Conservation (phyloP, 1,139 yeast species). For the Candida dubliniensis region DNA sequence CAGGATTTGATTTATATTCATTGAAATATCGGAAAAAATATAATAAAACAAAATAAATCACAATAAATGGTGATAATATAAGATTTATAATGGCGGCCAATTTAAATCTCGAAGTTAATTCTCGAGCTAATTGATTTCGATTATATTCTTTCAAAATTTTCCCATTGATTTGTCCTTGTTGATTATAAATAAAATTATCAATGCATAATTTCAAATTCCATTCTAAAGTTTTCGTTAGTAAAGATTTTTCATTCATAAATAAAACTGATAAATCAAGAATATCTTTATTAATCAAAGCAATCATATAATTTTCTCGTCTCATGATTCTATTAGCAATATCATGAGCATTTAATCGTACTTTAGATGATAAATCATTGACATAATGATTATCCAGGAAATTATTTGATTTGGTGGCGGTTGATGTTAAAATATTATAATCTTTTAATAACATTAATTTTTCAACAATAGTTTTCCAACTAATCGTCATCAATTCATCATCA, state of each 20-base stretch:
- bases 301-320: constrained; percentile 91
- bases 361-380: constrained; percentile 61
- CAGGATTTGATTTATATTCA: constrained; percentile 88
- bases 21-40: constrained; percentile 90
- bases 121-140: constrained; percentile 64
- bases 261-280: constrained; percentile 58
- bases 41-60: constrained; percentile 73
- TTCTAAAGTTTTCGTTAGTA: constrained; percentile 83
- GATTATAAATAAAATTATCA: constrained; percentile 81
- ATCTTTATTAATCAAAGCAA: constrained; percentile 82
- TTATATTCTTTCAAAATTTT: constrained; percentile 71
- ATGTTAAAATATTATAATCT: constrained; percentile 71
- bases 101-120: constrained; percentile 73
- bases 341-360: constrained; percentile 81
- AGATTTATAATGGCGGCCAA: constrained; percentile 86
- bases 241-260: constrained; percentile 30
- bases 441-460: constrained; percentile 70
- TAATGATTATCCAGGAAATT: constrained; percentile 19
- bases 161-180: constrained; percentile 80
- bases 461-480: constrained; percentile 91
- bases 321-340: constrained; percentile 93
- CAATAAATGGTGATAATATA: constrained; percentile 80
- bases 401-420: constrained; percentile 26
- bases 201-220: constrained; percentile 92
- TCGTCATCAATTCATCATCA: constrained; percentile 79